Base-by-base conservation (phyloP, 257 asterid species). In the Nicotiana tabacum region DNA sequence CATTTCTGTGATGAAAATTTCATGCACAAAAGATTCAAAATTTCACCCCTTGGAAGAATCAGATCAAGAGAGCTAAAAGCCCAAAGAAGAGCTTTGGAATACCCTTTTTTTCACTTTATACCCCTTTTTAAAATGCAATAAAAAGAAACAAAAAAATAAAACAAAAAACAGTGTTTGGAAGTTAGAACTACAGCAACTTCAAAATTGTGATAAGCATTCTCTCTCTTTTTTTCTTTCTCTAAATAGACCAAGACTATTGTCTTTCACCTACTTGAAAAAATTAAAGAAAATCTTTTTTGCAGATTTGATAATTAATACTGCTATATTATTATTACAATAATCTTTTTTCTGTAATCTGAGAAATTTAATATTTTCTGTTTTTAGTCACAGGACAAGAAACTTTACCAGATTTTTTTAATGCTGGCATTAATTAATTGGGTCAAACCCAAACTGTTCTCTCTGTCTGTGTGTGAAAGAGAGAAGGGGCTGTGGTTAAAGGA, bases 391-490 rank as follows among this genome's bases (percentile, higher is more conserved):
- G 92, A 89, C 92, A 89, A 89, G 84, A 89, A 85, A 86, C 87
- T 83, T 84, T 84, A 82, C 85, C 92, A 90, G 91, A 90, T 60
- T 84, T 87, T 89, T 91, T 88, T 90, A 90, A 87, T 89, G 88
- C 78, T 56, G 51, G 89, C 94, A 91, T 90, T 92, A 78, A 92
- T 87, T 88, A 87, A 89, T 82, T 81, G 91, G 91, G 92, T 89
- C 97, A 89, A 88, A 82, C 85, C 66, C 82, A 84, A 79, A 58
- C 82, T 43, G 27, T 64, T 58, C 39, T 24, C 29, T 46, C 35
- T 74, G 80, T 48, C 0, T 61, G 32, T 61, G 66, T 9, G 64
- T 58, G 64, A 4, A n/a, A 56, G 7, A 56, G 62, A 18, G 21
- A 9, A 18, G 64, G 35, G 32, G 37, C 4, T 64, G 17, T 61